Evolutionary conservation across 768 basidiomycete genomes (phyloP).

Genomic region (Russula ochroleuca): DNA sequence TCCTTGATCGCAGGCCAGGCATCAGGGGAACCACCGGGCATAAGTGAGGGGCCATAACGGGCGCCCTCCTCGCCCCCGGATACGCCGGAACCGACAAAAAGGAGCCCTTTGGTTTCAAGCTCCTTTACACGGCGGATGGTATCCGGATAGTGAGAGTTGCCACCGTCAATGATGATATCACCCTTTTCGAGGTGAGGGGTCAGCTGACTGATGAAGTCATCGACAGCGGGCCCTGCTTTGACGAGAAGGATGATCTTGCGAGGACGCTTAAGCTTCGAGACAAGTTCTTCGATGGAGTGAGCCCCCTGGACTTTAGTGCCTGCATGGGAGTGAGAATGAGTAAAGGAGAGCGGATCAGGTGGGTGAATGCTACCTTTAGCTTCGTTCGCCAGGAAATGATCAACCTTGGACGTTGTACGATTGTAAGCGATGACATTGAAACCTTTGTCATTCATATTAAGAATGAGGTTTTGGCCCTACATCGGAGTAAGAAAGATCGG

Average conservation of each 20-base stretch:
- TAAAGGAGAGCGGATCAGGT: constrained; percentile 28
- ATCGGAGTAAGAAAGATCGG: constrained; percentile 16
- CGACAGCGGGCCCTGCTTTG: constrained; percentile 95
- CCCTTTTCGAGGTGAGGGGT: constrained; percentile 87
- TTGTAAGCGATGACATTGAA: constrained; percentile 97
- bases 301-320: constrained; percentile 96
- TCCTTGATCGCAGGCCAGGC: constrained; percentile 98
- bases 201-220: constrained; percentile 90
- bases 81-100: constrained; percentile 98
- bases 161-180: constrained; percentile 99
- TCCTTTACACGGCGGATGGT: constrained; percentile 91
- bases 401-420: constrained; percentile 94
- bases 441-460: constrained; percentile 99
- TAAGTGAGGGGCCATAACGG: constrained; percentile 93
- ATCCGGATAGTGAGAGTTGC: constrained; percentile 99
- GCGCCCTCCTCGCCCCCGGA: constrained; percentile 99
- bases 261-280: constrained; percentile 87
- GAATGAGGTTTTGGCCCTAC: constrained; percentile 93
- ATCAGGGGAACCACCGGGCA: constrained; percentile 93
- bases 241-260: constrained; percentile 98
- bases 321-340: constrained; percentile 35
- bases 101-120: constrained; percentile 89
- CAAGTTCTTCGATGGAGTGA: constrained; percentile 87
- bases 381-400: constrained; percentile 91
- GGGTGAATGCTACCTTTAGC: constrained; percentile 77